A percentile compares a stretch with the other conserved stretches of the same genome.
Evolutionary conservation across 176 grass and related monocot species (phyloP).

Genomic region (Miscanthus lutarioriparius): DNA sequence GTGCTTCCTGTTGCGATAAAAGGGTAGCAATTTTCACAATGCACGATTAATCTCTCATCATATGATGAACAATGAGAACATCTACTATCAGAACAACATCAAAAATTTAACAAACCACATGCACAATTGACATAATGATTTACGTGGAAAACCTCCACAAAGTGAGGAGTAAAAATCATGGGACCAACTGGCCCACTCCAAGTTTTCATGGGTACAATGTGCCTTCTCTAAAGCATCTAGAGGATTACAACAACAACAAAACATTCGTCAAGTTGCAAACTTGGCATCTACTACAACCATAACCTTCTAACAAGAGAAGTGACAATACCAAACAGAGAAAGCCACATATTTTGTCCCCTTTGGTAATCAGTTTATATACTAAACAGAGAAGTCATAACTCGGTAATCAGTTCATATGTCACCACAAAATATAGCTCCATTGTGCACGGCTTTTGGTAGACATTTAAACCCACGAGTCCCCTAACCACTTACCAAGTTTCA

Average conservation of each 20-base stretch:
- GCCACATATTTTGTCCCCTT: too few species aligned
- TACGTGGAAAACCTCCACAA: too few species aligned
- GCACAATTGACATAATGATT: too few species aligned
- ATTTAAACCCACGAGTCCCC: background rate
- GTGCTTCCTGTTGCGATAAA: too few species aligned
- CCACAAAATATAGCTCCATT: background rate
- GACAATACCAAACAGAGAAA: background rate
- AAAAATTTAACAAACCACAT: too few species aligned
- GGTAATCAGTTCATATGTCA: background rate
- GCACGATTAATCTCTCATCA: too few species aligned
- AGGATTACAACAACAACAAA: background rate
- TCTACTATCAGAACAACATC: too few species aligned
- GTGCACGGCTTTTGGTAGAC: background rate
- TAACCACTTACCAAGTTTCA: background rate
- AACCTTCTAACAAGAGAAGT: background rate
- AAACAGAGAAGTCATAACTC: too few species aligned
- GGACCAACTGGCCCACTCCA: background rate
- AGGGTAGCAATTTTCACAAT: too few species aligned
- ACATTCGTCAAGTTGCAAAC: background rate
- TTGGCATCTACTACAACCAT: background rate
- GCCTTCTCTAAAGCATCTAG: background rate
- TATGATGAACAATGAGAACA: too few species aligned
- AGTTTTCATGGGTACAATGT: background rate
- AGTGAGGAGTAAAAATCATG: too few species aligned
- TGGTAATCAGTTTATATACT: background rate